Conservation (phyloP, 345 rosid genomes). For the Balakata baccata region DNA sequence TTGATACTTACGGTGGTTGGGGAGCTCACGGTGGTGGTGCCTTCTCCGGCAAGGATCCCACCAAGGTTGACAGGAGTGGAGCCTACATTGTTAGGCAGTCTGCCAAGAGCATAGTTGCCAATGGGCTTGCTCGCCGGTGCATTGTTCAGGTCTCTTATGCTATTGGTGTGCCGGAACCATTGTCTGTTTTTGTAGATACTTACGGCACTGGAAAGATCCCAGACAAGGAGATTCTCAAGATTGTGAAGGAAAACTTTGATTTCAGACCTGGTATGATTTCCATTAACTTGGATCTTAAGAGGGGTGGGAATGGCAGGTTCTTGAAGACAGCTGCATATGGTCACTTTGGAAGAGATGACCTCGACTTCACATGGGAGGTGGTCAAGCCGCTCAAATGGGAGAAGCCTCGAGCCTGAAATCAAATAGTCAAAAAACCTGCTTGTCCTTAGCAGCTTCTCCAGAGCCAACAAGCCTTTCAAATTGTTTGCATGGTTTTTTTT, state of each 20-base stretch:
- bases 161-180: slow-evolving; percentile 23
- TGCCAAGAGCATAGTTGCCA: no score
- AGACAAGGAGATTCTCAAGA: slow-evolving; percentile 20
- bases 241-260: slow-evolving; percentile 21
- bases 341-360: slow-evolving; percentile 23
- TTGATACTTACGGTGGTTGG: no score
- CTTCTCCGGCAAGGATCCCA: no score
- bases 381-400: slow-evolving; percentile 23
- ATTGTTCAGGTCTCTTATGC: slow-evolving; percentile 13
- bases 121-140: no score
- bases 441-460: neutral
- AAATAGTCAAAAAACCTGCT: no score
- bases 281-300: slow-evolving; percentile 19
- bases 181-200: slow-evolving; percentile 15
- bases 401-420: slow-evolving; percentile 10
- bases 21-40: no score
- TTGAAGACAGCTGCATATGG: slow-evolving; percentile 24
- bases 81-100: no score
- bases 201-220: slow-evolving; percentile 24
- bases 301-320: slow-evolving; percentile 23
- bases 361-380: slow-evolving; percentile 19
- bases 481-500: slow-evolving; percentile 10
- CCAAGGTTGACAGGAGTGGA: no score
- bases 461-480: neutral
- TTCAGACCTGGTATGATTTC: slow-evolving; percentile 22